These are phyloP conservation scores for Debaryomyces hansenii DNA, from an alignment of 805 yeast species.

Conservation along the genomic window DNA sequence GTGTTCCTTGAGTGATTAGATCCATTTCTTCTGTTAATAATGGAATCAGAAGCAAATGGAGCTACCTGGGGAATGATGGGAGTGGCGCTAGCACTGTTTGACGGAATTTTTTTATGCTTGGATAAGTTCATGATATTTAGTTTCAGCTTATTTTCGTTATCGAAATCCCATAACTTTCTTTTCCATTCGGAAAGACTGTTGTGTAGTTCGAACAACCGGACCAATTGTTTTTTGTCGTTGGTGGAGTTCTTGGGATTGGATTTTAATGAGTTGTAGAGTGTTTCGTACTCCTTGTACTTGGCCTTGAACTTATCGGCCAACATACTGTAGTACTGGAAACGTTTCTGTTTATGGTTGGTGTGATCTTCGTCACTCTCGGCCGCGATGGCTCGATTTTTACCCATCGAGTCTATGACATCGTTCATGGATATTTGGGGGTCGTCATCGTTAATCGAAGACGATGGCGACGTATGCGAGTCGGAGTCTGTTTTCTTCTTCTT, in stretches of 20 bases:
- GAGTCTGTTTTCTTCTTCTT: constrained; percentile 8
- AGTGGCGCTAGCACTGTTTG: not conserved
- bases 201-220: constrained; percentile 50
- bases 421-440: constrained; percentile 5
- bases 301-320: constrained; percentile 48
- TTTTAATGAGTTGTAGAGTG: constrained; percentile 36
- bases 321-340: constrained; percentile 37
- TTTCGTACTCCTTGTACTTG: constrained; percentile 50
- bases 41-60: not conserved
- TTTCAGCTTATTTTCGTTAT: constrained; percentile 31
- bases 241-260: constrained; percentile 3
- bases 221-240: constrained; percentile 24
- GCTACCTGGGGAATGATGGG: not conserved
- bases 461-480: constrained; percentile 34
- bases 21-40: not conserved
- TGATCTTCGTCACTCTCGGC: constrained; percentile 8
- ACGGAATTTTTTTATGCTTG: constrained; percentile 32
- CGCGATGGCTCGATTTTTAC: not conserved
- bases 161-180: constrained; percentile 51
- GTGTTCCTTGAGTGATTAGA: not conserved
- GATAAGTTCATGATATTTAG: constrained; percentile 34
- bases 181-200: constrained; percentile 55
- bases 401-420: not conserved
- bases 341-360: constrained; percentile 5
- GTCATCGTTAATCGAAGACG: constrained; percentile 30